A percentile compares a stretch with the other conserved stretches of the same genome.
Evolutionary conservation across 345 rosid species (phyloP).

Genomic region (Salix purpurea): DNA sequence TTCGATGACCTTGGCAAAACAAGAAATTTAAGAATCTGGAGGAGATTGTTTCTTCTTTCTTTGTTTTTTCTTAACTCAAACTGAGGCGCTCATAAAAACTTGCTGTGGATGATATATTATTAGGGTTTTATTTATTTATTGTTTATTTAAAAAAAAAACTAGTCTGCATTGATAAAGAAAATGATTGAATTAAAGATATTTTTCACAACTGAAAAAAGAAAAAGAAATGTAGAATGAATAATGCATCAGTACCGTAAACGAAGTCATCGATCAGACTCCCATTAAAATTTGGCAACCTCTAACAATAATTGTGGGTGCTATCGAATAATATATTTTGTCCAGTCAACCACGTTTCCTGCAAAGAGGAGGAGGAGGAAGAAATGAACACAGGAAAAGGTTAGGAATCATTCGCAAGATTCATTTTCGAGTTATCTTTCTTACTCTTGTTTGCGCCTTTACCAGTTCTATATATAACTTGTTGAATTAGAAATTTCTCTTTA

Average conservation of each 20-base stretch:
- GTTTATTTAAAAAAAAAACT: too few species aligned
- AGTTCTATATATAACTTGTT: not conserved
- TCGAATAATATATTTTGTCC: conserved; percentile 27
- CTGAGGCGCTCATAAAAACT: too few species aligned
- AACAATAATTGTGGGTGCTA: conserved; percentile 7
- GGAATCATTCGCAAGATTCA: not conserved
- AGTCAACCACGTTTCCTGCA: conserved; percentile 56
- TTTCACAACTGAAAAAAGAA: too few species aligned
- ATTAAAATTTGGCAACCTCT: not conserved
- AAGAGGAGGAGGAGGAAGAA: conserved; percentile 1
- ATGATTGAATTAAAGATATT: too few species aligned
- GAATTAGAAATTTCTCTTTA: not conserved
- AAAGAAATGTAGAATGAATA: not conserved
- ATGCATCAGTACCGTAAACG: not conserved
- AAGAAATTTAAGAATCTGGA: not conserved
- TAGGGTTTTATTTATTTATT: too few species aligned
- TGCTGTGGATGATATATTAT: too few species aligned
- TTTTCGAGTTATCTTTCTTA: not conserved
- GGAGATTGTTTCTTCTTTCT: too few species aligned
- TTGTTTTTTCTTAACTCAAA: too few species aligned
- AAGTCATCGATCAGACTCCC: not conserved
- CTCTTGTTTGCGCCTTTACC: not conserved
- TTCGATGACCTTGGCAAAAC: too few species aligned
- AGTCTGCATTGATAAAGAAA: too few species aligned
- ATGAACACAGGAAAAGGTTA: not conserved